Conservation (phyloP, 805 yeast genomes). For the Lachancea lanzarotensis region DNA sequence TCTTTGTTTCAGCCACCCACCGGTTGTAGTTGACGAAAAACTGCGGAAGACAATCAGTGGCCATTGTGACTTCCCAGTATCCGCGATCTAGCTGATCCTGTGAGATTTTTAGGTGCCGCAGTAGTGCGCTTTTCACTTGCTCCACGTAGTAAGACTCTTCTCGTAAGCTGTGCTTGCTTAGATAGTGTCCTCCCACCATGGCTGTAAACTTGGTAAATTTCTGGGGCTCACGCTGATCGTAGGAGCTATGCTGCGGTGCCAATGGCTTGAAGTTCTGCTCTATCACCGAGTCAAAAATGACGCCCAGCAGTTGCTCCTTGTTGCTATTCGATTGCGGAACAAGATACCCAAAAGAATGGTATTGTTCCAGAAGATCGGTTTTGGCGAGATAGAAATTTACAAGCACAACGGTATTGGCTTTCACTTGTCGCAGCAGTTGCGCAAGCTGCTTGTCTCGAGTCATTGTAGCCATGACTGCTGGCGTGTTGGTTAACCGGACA, state of each 20-base stretch:
- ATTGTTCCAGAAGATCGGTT: constrained; percentile 34
- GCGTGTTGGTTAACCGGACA: constrained; percentile 53
- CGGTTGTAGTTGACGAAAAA: constrained; percentile 63
- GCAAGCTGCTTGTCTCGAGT: constrained; percentile 19
- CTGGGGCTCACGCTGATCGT: constrained; percentile 2
- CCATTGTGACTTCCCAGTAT: constrained; percentile 36
- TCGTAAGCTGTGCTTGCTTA: constrained; percentile 25
- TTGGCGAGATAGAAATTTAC: constrained; percentile 60
- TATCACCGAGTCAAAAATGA: constrained; percentile 83
- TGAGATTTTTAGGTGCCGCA: constrained; percentile 35
- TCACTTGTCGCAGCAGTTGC: constrained; percentile 22
- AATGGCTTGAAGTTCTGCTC: constrained; percentile 47
- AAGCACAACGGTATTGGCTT: constrained; percentile 48
- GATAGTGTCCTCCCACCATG: constrained; percentile 83
- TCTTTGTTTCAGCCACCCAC: constrained; percentile 33
- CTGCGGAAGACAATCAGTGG: constrained; percentile 69
- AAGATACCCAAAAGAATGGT: constrained; percentile 80
- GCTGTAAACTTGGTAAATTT: constrained; percentile 69
- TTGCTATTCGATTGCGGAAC: constrained; percentile 53
- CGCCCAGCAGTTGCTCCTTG: constrained; percentile 64
- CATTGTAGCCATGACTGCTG: constrained; percentile 36
- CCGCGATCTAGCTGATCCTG: constrained; percentile 26
- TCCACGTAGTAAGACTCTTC: constrained; percentile 15
- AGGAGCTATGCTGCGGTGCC: constrained; percentile 3
- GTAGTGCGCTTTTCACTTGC: constrained; percentile 35